phyloP scores from a whole-genome alignment of 2,329 filamentous ascomycete genomes.

The Emericellopsis atlantica region DNA sequence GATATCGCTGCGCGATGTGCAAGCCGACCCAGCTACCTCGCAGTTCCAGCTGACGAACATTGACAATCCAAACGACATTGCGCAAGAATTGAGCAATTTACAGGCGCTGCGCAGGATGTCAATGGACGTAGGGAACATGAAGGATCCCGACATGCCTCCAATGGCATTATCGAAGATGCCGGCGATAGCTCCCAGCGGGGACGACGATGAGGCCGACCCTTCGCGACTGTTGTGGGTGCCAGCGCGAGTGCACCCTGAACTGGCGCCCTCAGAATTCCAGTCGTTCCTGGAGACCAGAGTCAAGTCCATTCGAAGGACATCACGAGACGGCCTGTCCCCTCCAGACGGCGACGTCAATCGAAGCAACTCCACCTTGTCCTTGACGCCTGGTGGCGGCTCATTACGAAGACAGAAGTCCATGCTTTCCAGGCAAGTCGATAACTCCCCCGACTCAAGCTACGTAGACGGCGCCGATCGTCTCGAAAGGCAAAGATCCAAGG shows the following conservation, averaged over 20 bases:
- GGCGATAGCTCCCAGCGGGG: slow-evolving; percentile 55
- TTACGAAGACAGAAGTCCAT: slow-evolving; percentile 86
- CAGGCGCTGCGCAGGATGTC: slow-evolving; percentile 86
- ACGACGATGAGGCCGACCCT: slow-evolving; percentile 76
- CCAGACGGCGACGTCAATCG: slow-evolving; percentile 35
- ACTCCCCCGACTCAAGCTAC: slow-evolving; percentile 49
- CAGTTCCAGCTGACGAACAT: slow-evolving; percentile 83
- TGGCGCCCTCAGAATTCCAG: slow-evolving; percentile 93
- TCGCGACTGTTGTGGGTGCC: slow-evolving; percentile 92
- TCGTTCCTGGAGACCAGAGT: slow-evolving; percentile 90
- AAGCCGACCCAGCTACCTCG: slow-evolving; percentile 45
- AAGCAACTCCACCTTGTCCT: slow-evolving; percentile 37
- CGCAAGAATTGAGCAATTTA: slow-evolving; percentile 83
- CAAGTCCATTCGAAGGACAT: slow-evolving; percentile 75
- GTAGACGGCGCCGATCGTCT: slow-evolving; percentile 74
- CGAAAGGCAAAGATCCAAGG: slow-evolving; percentile 57
- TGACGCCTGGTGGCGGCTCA: slow-evolving; percentile 25
- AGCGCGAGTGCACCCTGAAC: slow-evolving; percentile 82
- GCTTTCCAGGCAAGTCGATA: slow-evolving; percentile 82
- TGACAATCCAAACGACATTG: slow-evolving; percentile 77
- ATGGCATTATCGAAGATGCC: slow-evolving; percentile 57
- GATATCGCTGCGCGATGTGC: slow-evolving; percentile 38
- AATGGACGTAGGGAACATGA: slow-evolving; percentile 73
- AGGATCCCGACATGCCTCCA: slow-evolving; percentile 63
- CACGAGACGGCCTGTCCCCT: slow-evolving; percentile 56